Percentiles rank a stretch among this genome's conserved stretches.
Conservation (phyloP, 768 basidiomycete genomes). For the Termitomyces sp. region DNA sequence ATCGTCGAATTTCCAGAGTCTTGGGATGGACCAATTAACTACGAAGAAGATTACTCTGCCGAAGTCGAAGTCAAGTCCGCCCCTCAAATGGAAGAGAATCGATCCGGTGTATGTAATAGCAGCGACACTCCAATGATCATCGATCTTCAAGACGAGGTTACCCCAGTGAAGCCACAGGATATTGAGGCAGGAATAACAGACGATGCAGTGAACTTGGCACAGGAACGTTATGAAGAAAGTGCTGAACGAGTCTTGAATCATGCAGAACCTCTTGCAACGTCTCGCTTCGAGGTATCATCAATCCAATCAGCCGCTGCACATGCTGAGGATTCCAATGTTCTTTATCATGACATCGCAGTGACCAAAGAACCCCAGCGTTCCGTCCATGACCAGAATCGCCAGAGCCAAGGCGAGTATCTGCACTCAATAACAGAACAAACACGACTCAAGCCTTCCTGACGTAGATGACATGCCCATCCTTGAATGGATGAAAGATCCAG, state of each 20-base stretch:
- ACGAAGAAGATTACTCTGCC: constrained; percentile 39
- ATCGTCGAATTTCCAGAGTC: constrained; percentile 30
- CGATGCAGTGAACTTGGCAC: background rate
- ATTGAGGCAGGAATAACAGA: background rate
- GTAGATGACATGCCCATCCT: background rate
- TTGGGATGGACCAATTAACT: constrained; percentile 33
- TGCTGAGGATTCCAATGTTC: background rate
- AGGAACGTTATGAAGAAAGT: background rate
- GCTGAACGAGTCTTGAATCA: background rate
- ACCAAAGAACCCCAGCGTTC: background rate
- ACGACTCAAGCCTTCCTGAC: background rate
- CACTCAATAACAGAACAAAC: background rate
- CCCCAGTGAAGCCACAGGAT: background rate
- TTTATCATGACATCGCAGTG: constrained; percentile 12
- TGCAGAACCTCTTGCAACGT: background rate
- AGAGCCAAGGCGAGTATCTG: background rate
- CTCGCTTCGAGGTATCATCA: background rate
- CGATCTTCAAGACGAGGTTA: background rate
- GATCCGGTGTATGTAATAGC: constrained; percentile 15
- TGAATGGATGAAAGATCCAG: background rate
- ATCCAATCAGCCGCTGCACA: background rate
- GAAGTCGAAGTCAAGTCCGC: constrained; percentile 31
- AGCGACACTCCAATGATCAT: background rate
- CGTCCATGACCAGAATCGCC: background rate
- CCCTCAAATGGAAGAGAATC: constrained; percentile 16